Evolutionary conservation across 352 stramenopile species (phyloP).

Genomic region (Phytophthora megakarya): DNA sequence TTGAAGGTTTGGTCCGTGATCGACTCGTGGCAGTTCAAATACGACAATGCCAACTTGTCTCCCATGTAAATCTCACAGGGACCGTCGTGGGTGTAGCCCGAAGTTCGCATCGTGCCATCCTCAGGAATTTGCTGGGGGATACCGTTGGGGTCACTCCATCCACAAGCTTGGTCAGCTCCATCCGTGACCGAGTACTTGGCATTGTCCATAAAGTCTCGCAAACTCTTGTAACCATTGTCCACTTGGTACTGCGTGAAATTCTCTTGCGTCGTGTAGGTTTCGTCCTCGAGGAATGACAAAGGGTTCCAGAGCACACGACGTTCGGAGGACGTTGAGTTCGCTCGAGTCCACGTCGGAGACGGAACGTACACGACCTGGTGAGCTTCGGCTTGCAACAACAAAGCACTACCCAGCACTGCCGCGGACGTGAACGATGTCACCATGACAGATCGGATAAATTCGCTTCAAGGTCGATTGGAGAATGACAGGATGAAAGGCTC

Average conservation of each 20-base stretch:
- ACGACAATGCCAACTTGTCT: slow-evolving; percentile 31
- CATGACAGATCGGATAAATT: slow-evolving; percentile 7
- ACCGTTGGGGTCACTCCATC: slow-evolving; percentile 28
- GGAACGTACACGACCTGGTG: slow-evolving; percentile 47
- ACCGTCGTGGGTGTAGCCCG: slow-evolving; percentile 54
- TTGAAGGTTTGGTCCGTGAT: slow-evolving; percentile 34
- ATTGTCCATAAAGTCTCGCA: slow-evolving; percentile 47
- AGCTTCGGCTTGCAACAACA: slow-evolving; percentile 19
- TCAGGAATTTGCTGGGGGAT: slow-evolving; percentile 39
- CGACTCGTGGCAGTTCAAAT: slow-evolving; percentile 37
- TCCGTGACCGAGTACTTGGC: slow-evolving; percentile 32
- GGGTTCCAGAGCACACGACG: slow-evolving; percentile 40
- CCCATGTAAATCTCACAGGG: slow-evolving; percentile 51
- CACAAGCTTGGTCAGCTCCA: slow-evolving; percentile 38
- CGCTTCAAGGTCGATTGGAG: slow-evolving; percentile 7
- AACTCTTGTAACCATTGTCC: slow-evolving; percentile 42
- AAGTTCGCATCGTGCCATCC: slow-evolving; percentile 38
- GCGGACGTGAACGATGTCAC: slow-evolving; percentile 14
- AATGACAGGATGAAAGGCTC: neutral
- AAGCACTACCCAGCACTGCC: slow-evolving; percentile 6
- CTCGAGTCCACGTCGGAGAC: slow-evolving; percentile 36
- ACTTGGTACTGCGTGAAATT: slow-evolving; percentile 46
- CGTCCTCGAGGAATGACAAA: slow-evolving; percentile 48
- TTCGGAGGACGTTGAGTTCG: slow-evolving; percentile 28
- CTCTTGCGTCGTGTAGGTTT: slow-evolving; percentile 40